These are phyloP conservation scores for Bruguiera parviflora DNA, from an alignment of 345 rosid genomes.

Conservation along the genomic window DNA sequence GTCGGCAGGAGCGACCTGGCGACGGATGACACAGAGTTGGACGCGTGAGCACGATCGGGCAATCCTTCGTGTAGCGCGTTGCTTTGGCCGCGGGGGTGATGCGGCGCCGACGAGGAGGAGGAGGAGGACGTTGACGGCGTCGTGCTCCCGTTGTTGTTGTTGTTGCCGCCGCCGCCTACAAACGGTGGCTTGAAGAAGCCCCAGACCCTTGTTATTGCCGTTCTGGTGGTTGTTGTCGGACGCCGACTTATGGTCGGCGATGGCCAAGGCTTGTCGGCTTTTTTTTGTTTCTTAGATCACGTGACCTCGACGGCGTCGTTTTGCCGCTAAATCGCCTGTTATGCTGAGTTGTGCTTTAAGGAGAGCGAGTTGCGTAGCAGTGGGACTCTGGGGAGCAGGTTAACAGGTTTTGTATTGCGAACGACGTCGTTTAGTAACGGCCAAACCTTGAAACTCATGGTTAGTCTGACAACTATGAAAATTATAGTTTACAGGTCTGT, in stretches of 20 bases:
- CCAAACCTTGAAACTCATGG: too few species aligned
- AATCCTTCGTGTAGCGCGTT: constrained; percentile 48
- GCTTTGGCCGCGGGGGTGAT: constrained; percentile 25
- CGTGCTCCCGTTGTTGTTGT: constrained; percentile 10
- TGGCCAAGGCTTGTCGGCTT: constrained; percentile 42
- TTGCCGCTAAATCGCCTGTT: not conserved
- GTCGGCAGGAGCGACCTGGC: constrained; percentile 75
- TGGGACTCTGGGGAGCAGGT: too few species aligned
- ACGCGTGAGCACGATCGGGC: constrained; percentile 38
- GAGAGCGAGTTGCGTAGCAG: not conserved
- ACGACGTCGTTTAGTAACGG: too few species aligned
- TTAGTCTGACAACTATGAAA: too few species aligned
- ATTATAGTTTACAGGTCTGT: too few species aligned
- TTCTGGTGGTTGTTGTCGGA: constrained; percentile 33
- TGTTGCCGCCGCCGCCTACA: constrained; percentile 29
- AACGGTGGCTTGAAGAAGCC: constrained; percentile 79
- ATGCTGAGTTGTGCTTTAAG: too few species aligned
- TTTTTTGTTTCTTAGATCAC: constrained; percentile 12
- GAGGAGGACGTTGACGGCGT: constrained; percentile 46
- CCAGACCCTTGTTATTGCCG: constrained; percentile 47
- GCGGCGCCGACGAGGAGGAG: constrained; percentile 25
- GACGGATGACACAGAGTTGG: constrained; percentile 70
- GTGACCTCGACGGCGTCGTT: constrained; percentile 14
- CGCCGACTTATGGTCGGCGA: constrained; percentile 55
- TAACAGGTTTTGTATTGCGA: too few species aligned